phyloP scores from a whole-genome alignment of 176 grass and related monocot species.

The Miscanthus lutarioriparius region DNA sequence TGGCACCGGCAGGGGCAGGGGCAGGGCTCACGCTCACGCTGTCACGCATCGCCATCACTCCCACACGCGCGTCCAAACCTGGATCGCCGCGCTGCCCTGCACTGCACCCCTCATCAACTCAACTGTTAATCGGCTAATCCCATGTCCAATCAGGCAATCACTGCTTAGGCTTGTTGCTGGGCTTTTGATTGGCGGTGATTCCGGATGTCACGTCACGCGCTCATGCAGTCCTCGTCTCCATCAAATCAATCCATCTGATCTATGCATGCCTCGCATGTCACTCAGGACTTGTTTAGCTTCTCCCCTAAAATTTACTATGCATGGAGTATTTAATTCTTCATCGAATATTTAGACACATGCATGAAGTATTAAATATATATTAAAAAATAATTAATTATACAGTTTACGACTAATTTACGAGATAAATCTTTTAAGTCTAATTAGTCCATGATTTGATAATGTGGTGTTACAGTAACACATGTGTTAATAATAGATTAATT shows the following conservation, averaged over 20 bases:
- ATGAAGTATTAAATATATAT: no score
- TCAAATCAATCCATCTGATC: background rate
- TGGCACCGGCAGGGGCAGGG: background rate
- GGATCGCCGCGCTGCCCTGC: background rate
- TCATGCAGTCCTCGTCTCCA: background rate
- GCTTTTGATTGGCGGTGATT: background rate
- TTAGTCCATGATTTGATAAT: no score
- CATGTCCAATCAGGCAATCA: background rate
- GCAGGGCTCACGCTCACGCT: background rate
- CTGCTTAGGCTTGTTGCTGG: background rate
- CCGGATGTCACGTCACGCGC: background rate
- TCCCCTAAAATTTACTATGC: no score
- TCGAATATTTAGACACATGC: no score
- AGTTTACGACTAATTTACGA: no score
- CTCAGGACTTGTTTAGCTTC: no score
- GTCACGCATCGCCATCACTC: background rate
- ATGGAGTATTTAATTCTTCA: no score
- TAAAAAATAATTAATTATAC: no score
- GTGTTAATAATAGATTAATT: no score
- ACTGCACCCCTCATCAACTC: background rate
- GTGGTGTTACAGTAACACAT: no score
- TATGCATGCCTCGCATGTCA: no score
- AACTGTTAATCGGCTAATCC: background rate
- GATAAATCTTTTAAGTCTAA: no score
- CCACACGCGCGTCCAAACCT: constrained; percentile 18